phyloP scores from a whole-genome alignment of 805 yeast species.

The Pichia californica region DNA sequence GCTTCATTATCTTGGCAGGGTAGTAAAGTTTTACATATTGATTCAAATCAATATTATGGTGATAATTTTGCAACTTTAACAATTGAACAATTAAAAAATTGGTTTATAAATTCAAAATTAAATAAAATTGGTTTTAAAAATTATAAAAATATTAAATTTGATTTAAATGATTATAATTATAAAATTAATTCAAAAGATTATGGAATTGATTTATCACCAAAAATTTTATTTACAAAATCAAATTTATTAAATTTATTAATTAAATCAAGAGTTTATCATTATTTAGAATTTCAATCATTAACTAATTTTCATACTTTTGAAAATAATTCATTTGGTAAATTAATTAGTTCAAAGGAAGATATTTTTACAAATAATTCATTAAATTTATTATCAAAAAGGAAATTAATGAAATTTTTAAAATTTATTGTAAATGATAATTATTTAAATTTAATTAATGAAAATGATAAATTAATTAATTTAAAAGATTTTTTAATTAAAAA shows the following conservation, averaged over 20 bases:
- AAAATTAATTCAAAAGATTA: slow-evolving; percentile 62
- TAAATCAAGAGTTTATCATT: slow-evolving; percentile 82
- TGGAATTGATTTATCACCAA: slow-evolving; percentile 84
- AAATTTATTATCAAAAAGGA: slow-evolving; percentile 68
- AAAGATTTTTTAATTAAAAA: slow-evolving; percentile 51
- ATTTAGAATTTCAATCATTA: slow-evolving; percentile 86
- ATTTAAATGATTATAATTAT: slow-evolving; percentile 57
- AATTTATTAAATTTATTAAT: slow-evolving; percentile 74
- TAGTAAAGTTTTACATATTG: slow-evolving; percentile 88
- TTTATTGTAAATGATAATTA: slow-evolving; percentile 70
- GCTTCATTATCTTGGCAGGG: slow-evolving; percentile 98
- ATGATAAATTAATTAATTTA: slow-evolving; percentile 52
- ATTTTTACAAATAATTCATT: slow-evolving; percentile 85
- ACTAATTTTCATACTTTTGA: slow-evolving; percentile 91
- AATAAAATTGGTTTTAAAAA: slow-evolving; percentile 30
- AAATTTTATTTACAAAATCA: slow-evolving; percentile 82
- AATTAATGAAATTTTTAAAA: slow-evolving; percentile 85
- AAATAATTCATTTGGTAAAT: slow-evolving; percentile 81
- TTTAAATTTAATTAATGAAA: slow-evolving; percentile 28
- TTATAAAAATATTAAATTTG: slow-evolving; percentile 60
- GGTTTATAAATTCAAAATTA: slow-evolving; percentile 70
- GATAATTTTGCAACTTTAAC: slow-evolving; percentile 82
- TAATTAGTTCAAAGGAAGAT: slow-evolving; percentile 83
- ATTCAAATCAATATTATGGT: slow-evolving; percentile 79
- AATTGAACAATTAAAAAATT: slow-evolving; percentile 74